A percentile compares a stretch with the other conserved stretches of the same genome.
phyloP scores from a whole-genome alignment of 768 basidiomycete genomes.

The Amanita molliuscula region DNA sequence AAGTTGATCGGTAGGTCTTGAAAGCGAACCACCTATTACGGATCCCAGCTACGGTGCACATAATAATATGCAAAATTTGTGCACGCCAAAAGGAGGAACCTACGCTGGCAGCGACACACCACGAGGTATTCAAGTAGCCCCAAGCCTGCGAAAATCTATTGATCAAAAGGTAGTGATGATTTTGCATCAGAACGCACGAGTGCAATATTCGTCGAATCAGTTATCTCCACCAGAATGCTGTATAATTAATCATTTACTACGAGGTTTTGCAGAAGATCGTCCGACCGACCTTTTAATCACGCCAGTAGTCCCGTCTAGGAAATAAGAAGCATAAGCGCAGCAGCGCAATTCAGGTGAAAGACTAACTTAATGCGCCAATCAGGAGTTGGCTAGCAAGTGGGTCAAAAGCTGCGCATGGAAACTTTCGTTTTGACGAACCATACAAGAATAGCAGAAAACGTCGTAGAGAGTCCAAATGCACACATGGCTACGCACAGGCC shows the following conservation, averaged over 20 bases:
- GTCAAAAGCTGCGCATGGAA: not conserved
- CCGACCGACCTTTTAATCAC: slow-evolving; percentile 42
- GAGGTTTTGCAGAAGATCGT: not conserved
- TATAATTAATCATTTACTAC: not conserved
- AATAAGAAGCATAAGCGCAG: not conserved
- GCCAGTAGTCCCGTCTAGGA: slow-evolving; percentile 46
- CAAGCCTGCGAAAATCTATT: not conserved
- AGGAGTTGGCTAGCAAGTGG: slow-evolving; percentile 39
- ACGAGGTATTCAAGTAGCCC: slow-evolving; percentile 24
- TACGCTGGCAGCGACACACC: slow-evolving; percentile 12
- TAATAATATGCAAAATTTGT: too few species aligned
- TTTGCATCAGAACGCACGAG: slow-evolving; percentile 17
- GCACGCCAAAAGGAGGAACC: too few species aligned
- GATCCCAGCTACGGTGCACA: not conserved
- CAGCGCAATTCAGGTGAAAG: not conserved
- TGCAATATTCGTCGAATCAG: slow-evolving; percentile 44
- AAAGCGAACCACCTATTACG: not conserved
- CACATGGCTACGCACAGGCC: slow-evolving; percentile 63
- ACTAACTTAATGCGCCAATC: slow-evolving; percentile 59
- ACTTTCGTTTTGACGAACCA: not conserved
- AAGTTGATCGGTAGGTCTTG: slow-evolving; percentile 25
- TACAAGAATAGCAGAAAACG: slow-evolving; percentile 52
- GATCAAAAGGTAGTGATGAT: not conserved
- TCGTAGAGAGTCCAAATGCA: slow-evolving; percentile 61
- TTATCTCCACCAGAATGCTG: slow-evolving; percentile 46